phyloP scores from a whole-genome alignment of 2,329 filamentous ascomycete species.

The Ophiosphaerella korrae region DNA sequence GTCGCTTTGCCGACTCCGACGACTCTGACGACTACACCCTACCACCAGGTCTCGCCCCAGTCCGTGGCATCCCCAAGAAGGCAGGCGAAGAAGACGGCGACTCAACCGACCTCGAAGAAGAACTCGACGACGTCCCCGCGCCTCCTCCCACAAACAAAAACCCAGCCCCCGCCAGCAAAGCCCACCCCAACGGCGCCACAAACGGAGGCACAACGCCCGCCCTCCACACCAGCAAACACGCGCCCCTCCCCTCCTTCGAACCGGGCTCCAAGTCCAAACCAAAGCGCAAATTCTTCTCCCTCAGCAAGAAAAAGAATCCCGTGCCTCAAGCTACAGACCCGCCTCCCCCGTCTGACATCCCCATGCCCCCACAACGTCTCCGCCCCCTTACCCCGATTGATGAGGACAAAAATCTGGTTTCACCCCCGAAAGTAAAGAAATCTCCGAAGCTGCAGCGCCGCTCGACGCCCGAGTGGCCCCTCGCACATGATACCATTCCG shows the following conservation, averaged over 20 bases:
- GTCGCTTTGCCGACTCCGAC: constrained; percentile 57
- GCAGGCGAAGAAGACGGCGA: constrained; percentile 63
- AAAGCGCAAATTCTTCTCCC: constrained; percentile 52
- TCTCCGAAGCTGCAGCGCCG: constrained; percentile 57
- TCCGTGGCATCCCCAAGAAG: constrained; percentile 65
- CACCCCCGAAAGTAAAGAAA: constrained; percentile 20
- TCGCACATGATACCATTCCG: constrained; percentile 38
- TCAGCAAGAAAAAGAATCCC: constrained; percentile 68
- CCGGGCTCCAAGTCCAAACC: constrained; percentile 44
- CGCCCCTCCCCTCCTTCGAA: constrained; percentile 31
- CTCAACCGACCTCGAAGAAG: constrained; percentile 57
- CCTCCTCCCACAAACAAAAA: constrained; percentile 38
- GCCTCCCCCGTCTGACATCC: constrained; percentile 27
- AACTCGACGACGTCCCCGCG: constrained; percentile 44
- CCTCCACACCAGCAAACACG: constrained; percentile 47
- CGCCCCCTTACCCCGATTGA: constrained; percentile 41
- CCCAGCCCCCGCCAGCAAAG: constrained; percentile 24
- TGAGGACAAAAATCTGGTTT: constrained; percentile 39
- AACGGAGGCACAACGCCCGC: constrained; percentile 37
- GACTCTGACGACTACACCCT: constrained; percentile 55
- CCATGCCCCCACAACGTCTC: constrained; percentile 36
- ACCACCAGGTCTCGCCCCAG: constrained; percentile 54
- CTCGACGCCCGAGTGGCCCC: constrained; percentile 56
- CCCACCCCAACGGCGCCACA: constrained; percentile 15
- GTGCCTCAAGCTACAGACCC: constrained; percentile 14